phyloP scores from a whole-genome alignment of 805 yeast genomes.

The Metschnikowia vanudenii region DNA sequence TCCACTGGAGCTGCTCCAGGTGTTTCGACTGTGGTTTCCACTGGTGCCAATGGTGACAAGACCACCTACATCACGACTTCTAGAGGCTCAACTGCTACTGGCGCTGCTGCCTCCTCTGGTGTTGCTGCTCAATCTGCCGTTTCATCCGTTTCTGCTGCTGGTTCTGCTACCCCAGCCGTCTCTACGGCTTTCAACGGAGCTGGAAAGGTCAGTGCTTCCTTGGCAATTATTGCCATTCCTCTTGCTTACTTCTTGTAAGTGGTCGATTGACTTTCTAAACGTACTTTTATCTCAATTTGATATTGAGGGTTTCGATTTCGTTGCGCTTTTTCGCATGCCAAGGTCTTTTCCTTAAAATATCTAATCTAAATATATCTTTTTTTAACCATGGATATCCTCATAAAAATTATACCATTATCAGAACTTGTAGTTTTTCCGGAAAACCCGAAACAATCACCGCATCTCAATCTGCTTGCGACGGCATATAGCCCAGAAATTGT shows the following conservation, averaged over 20 bases:
- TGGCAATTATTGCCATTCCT: conserved; percentile 33
- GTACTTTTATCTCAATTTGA: not conserved
- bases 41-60: not conserved
- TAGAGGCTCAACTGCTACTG: no score
- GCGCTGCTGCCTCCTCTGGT: no score
- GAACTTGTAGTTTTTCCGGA: not conserved
- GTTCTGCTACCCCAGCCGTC: conserved; percentile 13
- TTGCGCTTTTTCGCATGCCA: not conserved
- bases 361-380: no score
- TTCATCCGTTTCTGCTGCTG: conserved; percentile 1
- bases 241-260: conserved; percentile 37
- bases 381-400: no score
- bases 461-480: no score
- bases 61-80: not conserved
- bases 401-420: no score
- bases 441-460: no score
- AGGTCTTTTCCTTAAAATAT: no score
- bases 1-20: no score
- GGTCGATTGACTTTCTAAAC: not conserved
- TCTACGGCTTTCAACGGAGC: conserved; percentile 20
- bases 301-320: not conserved
- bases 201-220: conserved; percentile 25
- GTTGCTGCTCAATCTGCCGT: no score
- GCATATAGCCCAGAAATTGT: no score
- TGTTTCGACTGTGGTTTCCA: no score